phyloP scores from a whole-genome alignment of 805 yeast species.

The Suhomyces emberorum region DNA sequence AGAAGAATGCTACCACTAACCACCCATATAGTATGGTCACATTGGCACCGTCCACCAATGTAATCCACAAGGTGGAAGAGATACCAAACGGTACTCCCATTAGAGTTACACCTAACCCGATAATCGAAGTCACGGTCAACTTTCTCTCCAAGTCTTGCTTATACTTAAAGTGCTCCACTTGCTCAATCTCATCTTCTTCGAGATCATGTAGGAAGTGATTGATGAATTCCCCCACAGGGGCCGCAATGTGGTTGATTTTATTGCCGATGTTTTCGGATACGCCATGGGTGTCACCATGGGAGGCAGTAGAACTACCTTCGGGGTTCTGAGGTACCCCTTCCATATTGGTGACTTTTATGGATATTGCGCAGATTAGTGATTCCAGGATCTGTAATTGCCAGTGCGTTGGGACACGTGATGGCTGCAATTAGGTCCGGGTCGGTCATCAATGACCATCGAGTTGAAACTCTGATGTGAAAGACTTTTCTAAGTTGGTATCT shows the following conservation, averaged over 20 bases:
- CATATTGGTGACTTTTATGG: neutral
- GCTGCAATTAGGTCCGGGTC: too few relatives aligned
- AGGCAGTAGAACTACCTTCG: neutral
- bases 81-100: conserved; percentile 83
- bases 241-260: neutral
- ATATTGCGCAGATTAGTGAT: too few relatives aligned
- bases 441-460: too few relatives aligned
- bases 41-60: conserved; percentile 73
- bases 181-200: conserved; percentile 49
- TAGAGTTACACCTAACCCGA: conserved; percentile 75
- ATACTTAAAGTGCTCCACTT: conserved; percentile 69
- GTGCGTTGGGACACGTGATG: too few relatives aligned
- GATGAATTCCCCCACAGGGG: conserved; percentile 6
- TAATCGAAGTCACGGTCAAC: conserved; percentile 63
- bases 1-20: conserved; percentile 60
- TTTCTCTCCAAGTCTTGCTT: conserved; percentile 69
- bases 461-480: too few relatives aligned
- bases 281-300: neutral
- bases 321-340: neutral
- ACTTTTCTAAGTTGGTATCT: too few relatives aligned
- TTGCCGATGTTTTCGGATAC: neutral
- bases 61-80: conserved; percentile 68
- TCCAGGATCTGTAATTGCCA: too few relatives aligned
- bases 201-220: conserved; percentile 7
- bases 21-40: conserved; percentile 76